Evolutionary conservation across 2,329 filamentous ascomycete species (phyloP), one percentile per base, ranked within the genome.

Genomic region (Talaromyces sp.): DNA sequence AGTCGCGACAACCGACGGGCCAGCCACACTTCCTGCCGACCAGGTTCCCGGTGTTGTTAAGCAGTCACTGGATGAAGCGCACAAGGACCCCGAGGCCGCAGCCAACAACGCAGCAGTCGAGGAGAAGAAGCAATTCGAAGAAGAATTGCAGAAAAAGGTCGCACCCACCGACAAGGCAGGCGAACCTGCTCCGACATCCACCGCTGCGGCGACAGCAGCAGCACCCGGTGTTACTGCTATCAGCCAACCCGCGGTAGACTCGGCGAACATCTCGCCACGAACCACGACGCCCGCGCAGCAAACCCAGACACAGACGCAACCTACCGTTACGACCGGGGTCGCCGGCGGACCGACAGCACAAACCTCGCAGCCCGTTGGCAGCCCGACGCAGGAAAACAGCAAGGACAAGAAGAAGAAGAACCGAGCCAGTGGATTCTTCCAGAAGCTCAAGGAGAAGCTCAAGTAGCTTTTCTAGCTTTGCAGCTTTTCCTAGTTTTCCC

Each of bases 61-160:
- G 61, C 68, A 74, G 50, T 77, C 75, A 0, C 71, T 76, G 21
- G 67, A 66, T 11, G 61, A 71, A 56, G 81, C 86, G 35, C 82
- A 83, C 58, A 74, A 81, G 68, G 80, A 78, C 62, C 86, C 89
- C 19, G 89, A 92, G 75, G 89, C 89, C 29, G 84, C 87, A 31
- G 82, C 82, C 57, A 89, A 85, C 72, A 78, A 84, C 1, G 81
- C 80, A 55, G 88, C 86, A 21, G 88, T 92, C 9, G 75, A 82
- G 64, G 88, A 90, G 66, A 91, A 91, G 83, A 84, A 83, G 71
- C 80, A 77, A 17, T 81, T 90, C 4, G 89, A 92, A 77, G 74
- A 82, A 17, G 87, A 93, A 76, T 79, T 93, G 11, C 77, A 91
- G 58, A 81, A 84, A 65, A 84, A 89, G 49, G 67, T 74, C 17